phyloP scores from a whole-genome alignment of 140 eudicot genomes.

The Ambrosia hybrid region DNA sequence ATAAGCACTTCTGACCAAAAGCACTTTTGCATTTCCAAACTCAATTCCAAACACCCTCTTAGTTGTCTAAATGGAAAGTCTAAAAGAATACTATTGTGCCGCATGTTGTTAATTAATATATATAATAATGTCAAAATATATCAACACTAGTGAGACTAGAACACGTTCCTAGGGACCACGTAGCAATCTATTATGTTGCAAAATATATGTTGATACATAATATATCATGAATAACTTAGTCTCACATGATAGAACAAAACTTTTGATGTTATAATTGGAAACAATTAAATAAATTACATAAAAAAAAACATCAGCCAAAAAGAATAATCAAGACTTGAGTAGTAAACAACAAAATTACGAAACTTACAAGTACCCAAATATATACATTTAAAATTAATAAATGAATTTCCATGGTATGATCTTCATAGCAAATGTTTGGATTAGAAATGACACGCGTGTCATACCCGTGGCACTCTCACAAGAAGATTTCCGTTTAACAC shows the following conservation, averaged over 20 bases:
- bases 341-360: slow-evolving; percentile 10
- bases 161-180: too few species aligned
- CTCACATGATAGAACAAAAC: not conserved
- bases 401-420: not conserved
- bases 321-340: not conserved
- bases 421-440: not conserved
- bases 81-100: too few species aligned
- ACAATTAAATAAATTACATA: not conserved
- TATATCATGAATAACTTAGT: not conserved
- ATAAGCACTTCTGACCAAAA: too few species aligned
- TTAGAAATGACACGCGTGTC: slow-evolving; percentile 5
- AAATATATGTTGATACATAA: not conserved
- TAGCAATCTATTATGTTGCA: too few species aligned
- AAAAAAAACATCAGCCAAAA: not conserved
- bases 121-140: too few species aligned
- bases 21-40: too few species aligned
- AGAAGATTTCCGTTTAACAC: slow-evolving; percentile 46
- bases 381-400: slow-evolving; percentile 8
- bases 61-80: too few species aligned
- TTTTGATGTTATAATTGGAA: not conserved
- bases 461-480: slow-evolving; percentile 62
- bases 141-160: too few species aligned
- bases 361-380: slow-evolving; percentile 21
- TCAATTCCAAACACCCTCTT: too few species aligned
- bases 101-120: too few species aligned